Evolutionary conservation across 129 eudicot genomes (phyloP), one percentile per base, ranked within the genome.

Genomic region (Glebionis coronaria): DNA sequence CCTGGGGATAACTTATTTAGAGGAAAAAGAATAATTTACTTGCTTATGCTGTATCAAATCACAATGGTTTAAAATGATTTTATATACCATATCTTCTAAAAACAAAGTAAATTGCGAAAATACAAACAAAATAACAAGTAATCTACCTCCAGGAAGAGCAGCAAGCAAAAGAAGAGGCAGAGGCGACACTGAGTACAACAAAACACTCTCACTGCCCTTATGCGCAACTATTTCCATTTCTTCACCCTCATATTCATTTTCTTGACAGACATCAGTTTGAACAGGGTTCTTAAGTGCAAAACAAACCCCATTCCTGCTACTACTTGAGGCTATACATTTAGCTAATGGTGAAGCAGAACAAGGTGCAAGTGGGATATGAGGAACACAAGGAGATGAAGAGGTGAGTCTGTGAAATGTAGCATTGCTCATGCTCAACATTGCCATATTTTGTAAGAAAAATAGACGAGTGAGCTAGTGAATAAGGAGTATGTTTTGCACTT

Each of bases 71-170:
- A 8, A 31, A 31, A 31, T 31, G 40, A 31, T 23, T 23, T 23
- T 23, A 47, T 47, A 50, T 14, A 50, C n/a, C 12, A 50, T 49
- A 49, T 12, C 3, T 47, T 47, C 15, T 47, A 47, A 16, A 13
- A 47, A 12, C 6, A 53, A 52, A n/a, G 21, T 8, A 21, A 53
- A 16, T 4, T 53, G 58, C 16, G 9, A 16, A n/a, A 18, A 16
- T 53, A 0, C 4, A n/a, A 3, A 18, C 20, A n/a, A 53, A 16
- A 61, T 18, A 16, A 35, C 9, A 35, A 7, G 10, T 61, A 49
- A 49, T 49, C 51, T 7, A 93, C 98, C 98, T 88, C 98, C 98
- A 56, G 98, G 98, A 70, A 93, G 95, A 44, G 97, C 90, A 70
- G 84, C 96, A 29, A 93, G 65, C 31, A 84, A 27, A 38, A 93